Percentiles rank a stretch among this genome's conserved stretches.
These are phyloP conservation scores for Brassica carinata DNA, from an alignment of 345 rosid species.

Conservation along the genomic window DNA sequence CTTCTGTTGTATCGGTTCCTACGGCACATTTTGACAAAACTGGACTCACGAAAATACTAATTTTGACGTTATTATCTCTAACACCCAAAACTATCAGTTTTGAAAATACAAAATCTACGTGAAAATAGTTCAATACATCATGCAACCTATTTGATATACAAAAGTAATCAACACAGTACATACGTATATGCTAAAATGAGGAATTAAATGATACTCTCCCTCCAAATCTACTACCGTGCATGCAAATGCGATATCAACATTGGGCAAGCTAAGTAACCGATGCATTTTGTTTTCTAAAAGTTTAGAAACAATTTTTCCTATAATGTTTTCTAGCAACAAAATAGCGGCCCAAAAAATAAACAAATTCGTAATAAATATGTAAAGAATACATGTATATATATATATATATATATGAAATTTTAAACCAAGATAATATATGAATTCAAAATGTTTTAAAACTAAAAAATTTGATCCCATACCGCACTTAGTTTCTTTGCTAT, in stretches of 20 bases:
- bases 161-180: too few species aligned
- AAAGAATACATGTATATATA: background rate
- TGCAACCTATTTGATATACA: too few species aligned
- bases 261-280: background rate
- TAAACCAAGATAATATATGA: background rate
- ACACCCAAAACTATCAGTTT: too few species aligned
- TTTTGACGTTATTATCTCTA: background rate
- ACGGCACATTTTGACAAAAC: background rate
- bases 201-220: too few species aligned
- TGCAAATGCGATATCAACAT: background rate
- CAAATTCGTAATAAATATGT: background rate
- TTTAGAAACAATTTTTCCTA: too few species aligned
- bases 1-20: background rate
- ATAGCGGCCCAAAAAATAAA: background rate
- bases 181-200: too few species aligned
- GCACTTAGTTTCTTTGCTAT: background rate
- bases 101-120: too few species aligned
- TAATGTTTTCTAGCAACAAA: background rate
- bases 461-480: background rate
- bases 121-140: too few species aligned
- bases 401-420: background rate
- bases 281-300: background rate
- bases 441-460: background rate
- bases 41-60: background rate
- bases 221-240: background rate